Evolutionary conservation across 2,329 filamentous ascomycete species (phyloP).

Genomic region (Aspergillus piperis): DNA sequence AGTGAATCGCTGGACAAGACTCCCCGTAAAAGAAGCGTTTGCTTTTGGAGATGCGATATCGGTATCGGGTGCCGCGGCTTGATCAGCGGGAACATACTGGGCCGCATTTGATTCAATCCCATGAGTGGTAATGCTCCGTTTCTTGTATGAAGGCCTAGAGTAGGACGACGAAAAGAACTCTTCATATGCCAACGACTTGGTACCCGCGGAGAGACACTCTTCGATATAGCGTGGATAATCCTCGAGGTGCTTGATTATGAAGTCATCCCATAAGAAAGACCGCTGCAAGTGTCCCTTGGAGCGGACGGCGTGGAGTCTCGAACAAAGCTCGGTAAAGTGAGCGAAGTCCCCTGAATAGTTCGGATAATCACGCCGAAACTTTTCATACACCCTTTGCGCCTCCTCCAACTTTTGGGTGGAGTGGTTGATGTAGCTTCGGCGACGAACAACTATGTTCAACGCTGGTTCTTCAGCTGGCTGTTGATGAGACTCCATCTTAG

Average conservation of each 20-base stretch:
- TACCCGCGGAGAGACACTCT: conserved; percentile 25
- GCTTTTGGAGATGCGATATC: neutral
- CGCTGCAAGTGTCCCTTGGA: conserved; percentile 31
- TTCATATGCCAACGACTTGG: conserved; percentile 38
- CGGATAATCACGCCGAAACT: conserved; percentile 43
- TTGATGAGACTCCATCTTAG: neutral
- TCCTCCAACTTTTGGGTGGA: conserved; percentile 24
- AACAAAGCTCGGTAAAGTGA: conserved; percentile 44
- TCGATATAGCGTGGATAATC: conserved; percentile 41
- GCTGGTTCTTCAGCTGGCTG: conserved; percentile 1
- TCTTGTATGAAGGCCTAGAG: conserved; percentile 36
- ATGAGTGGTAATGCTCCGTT: conserved; percentile 38
- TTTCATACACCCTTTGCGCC: conserved; percentile 35
- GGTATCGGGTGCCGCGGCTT: conserved; percentile 3
- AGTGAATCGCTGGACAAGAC: conserved; percentile 27
- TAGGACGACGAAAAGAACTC: conserved; percentile 41
- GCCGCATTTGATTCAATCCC: conserved; percentile 33
- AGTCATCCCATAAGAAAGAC: conserved; percentile 50
- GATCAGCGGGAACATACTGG: conserved; percentile 19
- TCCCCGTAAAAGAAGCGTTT: conserved; percentile 29
- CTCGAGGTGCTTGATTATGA: conserved; percentile 43
- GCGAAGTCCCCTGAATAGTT: conserved; percentile 40
- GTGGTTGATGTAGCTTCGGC: conserved; percentile 24
- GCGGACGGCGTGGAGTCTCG: conserved; percentile 37
- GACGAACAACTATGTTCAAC: conserved; percentile 21